Percentiles rank a stretch among this genome's conserved stretches.
phyloP scores from a whole-genome alignment of 2,329 filamentous ascomycete species.

The Chrysosporium keratinophilum region DNA sequence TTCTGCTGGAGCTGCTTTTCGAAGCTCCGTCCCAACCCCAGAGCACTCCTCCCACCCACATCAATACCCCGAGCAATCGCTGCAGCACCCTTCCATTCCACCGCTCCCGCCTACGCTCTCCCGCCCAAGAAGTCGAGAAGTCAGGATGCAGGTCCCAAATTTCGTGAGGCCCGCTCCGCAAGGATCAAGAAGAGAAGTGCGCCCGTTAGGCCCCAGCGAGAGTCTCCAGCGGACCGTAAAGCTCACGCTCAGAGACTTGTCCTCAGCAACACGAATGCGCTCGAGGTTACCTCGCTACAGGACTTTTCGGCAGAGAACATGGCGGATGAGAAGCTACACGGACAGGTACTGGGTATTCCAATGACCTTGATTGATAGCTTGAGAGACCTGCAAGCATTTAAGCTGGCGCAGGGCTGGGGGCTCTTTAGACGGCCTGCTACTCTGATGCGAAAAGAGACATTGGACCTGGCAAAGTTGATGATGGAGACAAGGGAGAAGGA shows the following conservation, averaged over 20 bases:
- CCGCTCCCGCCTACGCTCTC: constrained; percentile 29
- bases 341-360: constrained; percentile 59
- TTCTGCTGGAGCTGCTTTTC: constrained; percentile 52
- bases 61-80: constrained; percentile 37
- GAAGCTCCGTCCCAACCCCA: constrained; percentile 36
- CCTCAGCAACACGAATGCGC: constrained; percentile 86
- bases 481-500: constrained; percentile 29
- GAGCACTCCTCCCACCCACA: constrained; percentile 29
- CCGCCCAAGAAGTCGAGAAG: constrained; percentile 40
- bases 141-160: constrained; percentile 22
- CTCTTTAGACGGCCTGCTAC: constrained; percentile 74
- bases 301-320: constrained; percentile 50
- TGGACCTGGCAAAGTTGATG: constrained; percentile 57
- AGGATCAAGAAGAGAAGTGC: constrained; percentile 38
- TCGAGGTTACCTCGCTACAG: constrained; percentile 60
- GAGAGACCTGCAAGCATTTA: constrained; percentile 79
- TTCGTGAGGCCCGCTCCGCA: constrained; percentile 32
- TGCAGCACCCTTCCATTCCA: constrained; percentile 41
- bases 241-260: constrained; percentile 79
- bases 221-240: constrained; percentile 70
- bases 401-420: constrained; percentile 76
- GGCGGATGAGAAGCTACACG: constrained; percentile 46
- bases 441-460: constrained; percentile 67
- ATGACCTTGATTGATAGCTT: constrained; percentile 65
- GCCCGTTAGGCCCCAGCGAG: constrained; percentile 41